Conservation (phyloP, 2,329 filamentous ascomycete species). For the Knoxdaviesia capensis region DNA sequence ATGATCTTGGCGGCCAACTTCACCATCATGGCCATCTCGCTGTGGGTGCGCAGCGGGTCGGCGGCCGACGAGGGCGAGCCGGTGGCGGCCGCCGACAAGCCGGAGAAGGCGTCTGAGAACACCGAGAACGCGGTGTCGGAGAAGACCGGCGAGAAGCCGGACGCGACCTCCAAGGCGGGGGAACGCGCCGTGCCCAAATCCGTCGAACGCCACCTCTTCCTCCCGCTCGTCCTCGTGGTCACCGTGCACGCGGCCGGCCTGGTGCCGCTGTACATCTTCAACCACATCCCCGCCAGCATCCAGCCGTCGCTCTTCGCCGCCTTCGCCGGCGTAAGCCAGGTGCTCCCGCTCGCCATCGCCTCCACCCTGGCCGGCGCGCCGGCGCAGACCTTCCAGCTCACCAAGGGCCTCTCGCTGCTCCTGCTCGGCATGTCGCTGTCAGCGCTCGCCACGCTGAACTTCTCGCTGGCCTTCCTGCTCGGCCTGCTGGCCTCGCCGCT, state of each 20-base stretch:
- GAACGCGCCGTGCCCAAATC: slow-evolving; percentile 4
- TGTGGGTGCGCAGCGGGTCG: slow-evolving; percentile 82
- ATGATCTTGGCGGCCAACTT: slow-evolving; percentile 93
- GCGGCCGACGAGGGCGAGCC: neutral
- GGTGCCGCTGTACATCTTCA: slow-evolving; percentile 73
- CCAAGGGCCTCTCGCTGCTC: slow-evolving; percentile 84
- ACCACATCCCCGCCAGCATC: slow-evolving; percentile 40
- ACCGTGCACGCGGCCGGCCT: slow-evolving; percentile 57
- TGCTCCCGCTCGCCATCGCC: slow-evolving; percentile 37
- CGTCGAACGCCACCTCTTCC: slow-evolving; percentile 44
- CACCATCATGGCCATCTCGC: slow-evolving; percentile 78
- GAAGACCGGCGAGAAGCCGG: slow-evolving; percentile 12
- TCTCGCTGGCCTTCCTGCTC: slow-evolving; percentile 71
- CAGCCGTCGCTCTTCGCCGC: slow-evolving; percentile 36
- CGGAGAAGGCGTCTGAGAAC: slow-evolving; percentile 8
- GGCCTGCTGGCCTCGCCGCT: slow-evolving; percentile 63
- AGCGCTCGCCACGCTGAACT: slow-evolving; percentile 86
- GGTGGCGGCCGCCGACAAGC: neutral
- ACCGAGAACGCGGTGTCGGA: slow-evolving; percentile 4
- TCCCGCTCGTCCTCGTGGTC: slow-evolving; percentile 55
- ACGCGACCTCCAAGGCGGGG: neutral
- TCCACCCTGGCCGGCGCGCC: slow-evolving; percentile 29
- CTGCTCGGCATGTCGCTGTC: slow-evolving; percentile 82
- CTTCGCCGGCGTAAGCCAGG: slow-evolving; percentile 33
- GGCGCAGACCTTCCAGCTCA: slow-evolving; percentile 51